A percentile compares a stretch with the other conserved stretches of the same genome.
Conservation (phyloP, 441 rosid species). For the Cnidoscolus chayamansa region DNA sequence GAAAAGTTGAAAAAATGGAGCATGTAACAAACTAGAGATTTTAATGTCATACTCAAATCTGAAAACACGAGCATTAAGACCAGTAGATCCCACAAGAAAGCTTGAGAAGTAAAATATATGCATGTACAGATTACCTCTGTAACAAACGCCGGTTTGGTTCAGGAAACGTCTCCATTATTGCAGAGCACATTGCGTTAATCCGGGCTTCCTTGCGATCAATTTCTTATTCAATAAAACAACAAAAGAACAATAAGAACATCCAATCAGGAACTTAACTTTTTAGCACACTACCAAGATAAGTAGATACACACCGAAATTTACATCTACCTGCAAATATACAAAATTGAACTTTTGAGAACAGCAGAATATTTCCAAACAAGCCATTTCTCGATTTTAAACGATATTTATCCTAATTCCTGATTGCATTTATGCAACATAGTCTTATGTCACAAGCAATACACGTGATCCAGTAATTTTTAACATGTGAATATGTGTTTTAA, state of each 20-base stretch:
- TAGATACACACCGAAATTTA: background rate
- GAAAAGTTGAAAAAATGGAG: background rate
- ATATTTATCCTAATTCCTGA: background rate
- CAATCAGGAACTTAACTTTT: background rate
- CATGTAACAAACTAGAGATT: background rate
- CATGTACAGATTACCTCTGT: slow-evolving; percentile 54
- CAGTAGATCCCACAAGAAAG: background rate
- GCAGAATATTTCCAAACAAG: background rate
- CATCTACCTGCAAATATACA: background rate
- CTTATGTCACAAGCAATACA: background rate
- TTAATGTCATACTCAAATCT: slow-evolving; percentile 2
- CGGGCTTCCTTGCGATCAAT: slow-evolving; percentile 88
- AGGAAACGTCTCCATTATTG: slow-evolving; percentile 90
- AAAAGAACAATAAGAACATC: slow-evolving; percentile 21
- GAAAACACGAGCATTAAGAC: background rate
- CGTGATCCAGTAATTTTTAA: background rate
- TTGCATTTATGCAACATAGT: background rate
- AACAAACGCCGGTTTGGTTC: slow-evolving; percentile 93
- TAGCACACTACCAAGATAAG: background rate
- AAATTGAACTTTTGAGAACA: background rate
- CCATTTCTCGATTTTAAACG: background rate
- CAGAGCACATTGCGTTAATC: slow-evolving; percentile 72
- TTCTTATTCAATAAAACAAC: slow-evolving; percentile 48
- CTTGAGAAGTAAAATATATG: slow-evolving; percentile 5
- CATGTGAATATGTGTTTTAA: background rate